Conservation (phyloP, 129 eudicot genomes). For the Erigeron canadensis region DNA sequence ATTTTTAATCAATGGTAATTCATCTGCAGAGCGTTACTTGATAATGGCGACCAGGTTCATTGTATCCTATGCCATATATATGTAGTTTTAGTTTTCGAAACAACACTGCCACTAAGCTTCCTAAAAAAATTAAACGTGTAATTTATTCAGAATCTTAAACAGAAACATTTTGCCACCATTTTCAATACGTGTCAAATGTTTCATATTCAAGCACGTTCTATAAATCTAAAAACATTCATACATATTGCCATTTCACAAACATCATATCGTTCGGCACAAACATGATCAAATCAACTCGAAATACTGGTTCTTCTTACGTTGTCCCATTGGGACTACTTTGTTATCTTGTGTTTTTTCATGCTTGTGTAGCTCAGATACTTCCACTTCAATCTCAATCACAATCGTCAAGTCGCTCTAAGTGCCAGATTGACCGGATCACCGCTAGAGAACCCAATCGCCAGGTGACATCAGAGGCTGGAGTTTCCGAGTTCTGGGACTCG, state of each 20-base stretch:
- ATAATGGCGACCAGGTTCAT: neutral
- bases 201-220: constrained; percentile 16
- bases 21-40: no score
- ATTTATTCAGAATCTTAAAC: constrained; percentile 5
- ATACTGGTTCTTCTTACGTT: constrained; percentile 14
- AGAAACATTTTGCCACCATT: constrained; percentile 28
- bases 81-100: neutral
- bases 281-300: neutral
- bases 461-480: constrained; percentile 50
- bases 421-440: constrained; percentile 45
- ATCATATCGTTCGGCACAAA: no score
- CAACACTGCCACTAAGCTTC: constrained; percentile 17
- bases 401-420: constrained; percentile 32
- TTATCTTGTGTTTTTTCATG: constrained; percentile 38
- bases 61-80: neutral
- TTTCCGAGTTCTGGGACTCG: constrained; percentile 47
- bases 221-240: neutral
- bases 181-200: constrained; percentile 29
- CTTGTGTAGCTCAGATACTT: constrained; percentile 44
- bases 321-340: constrained; percentile 29
- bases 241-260: constrained; percentile 21
- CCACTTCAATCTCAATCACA: constrained; percentile 31
- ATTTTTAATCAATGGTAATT: no score
- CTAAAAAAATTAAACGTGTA: constrained; percentile 30
- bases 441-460: constrained; percentile 43